These are phyloP conservation scores for Pneumocystis sp. DNA, from an alignment of 1,139 yeast species.

Conservation along the genomic window DNA sequence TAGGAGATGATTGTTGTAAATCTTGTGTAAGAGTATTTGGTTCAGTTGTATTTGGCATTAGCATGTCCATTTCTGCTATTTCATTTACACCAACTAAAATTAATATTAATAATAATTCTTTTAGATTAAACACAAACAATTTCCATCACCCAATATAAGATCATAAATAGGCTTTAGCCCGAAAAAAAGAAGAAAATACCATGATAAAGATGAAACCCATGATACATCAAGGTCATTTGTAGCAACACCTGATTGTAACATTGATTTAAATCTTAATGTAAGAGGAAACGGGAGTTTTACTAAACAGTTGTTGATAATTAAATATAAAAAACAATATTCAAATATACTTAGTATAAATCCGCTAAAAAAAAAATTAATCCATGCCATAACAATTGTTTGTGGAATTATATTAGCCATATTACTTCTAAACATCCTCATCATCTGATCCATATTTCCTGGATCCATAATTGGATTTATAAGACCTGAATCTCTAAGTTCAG, in stretches of 20 bases:
- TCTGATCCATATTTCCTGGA: conserved; percentile 55
- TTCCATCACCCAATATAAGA: conserved; percentile 45
- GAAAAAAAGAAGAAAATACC: conserved; percentile 83
- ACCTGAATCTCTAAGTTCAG: conserved; percentile 29
- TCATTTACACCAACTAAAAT: conserved; percentile 9
- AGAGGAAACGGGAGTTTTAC: conserved; percentile 72
- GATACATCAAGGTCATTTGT: conserved; percentile 78
- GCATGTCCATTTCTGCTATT: conserved; percentile 12
- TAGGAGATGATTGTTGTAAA: conserved; percentile 17
- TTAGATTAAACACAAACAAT: conserved; percentile 16
- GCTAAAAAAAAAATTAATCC: conserved; percentile 88
- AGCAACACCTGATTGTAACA: conserved; percentile 78
- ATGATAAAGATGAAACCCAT: conserved; percentile 93
- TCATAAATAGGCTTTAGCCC: conserved; percentile 76
- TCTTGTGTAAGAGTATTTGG: conserved; percentile 10
- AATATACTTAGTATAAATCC: conserved; percentile 51
- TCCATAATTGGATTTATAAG: conserved; percentile 49
- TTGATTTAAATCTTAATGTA: conserved; percentile 74
- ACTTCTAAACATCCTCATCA: conserved; percentile 65
- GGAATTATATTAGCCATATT: conserved; percentile 76
- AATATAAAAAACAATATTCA: not conserved
- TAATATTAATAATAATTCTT: not conserved
- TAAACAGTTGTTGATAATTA: not conserved
- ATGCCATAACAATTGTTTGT: conserved; percentile 86
- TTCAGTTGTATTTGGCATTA: conserved; percentile 19